Conservation (phyloP, 78 protist species). For the Dictyostelium capitatum region DNA sequence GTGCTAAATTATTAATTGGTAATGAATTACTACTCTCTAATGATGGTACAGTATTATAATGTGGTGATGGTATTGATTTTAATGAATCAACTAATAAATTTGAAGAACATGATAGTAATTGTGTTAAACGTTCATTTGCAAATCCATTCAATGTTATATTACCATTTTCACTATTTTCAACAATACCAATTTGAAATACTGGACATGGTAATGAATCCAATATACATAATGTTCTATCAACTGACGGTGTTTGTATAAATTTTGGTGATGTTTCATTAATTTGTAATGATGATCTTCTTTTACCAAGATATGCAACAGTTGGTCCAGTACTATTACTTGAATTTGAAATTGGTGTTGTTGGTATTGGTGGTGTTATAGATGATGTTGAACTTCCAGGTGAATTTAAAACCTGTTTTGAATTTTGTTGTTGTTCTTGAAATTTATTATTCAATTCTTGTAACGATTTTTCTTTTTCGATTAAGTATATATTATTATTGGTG, state of each 20-base stretch:
- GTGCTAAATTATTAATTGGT: constrained; percentile 12
- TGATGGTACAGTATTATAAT: background rate
- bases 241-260: constrained; percentile 12
- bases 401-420: background rate
- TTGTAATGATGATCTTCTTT: constrained; percentile 25
- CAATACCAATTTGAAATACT: background rate
- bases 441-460: background rate
- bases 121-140: background rate
- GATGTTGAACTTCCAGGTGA: background rate
- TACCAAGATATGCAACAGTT: background rate
- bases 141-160: constrained; percentile 13
- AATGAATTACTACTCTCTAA: background rate
- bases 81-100: constrained; percentile 5
- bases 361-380: background rate
- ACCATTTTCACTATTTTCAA: constrained; percentile 27
- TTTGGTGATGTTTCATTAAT: constrained; percentile 25
- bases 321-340: background rate
- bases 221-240: constrained; percentile 9
- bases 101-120: background rate
- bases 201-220: constrained; percentile 30
- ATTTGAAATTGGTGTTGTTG: background rate
- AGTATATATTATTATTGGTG: background rate
- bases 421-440: constrained; percentile 19
- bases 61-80: constrained; percentile 37
- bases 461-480: background rate